A percentile compares a stretch with the other conserved stretches of the same genome.
phyloP scores from a whole-genome alignment of 805 yeast genomes.

The Saturnispora halmiae region DNA sequence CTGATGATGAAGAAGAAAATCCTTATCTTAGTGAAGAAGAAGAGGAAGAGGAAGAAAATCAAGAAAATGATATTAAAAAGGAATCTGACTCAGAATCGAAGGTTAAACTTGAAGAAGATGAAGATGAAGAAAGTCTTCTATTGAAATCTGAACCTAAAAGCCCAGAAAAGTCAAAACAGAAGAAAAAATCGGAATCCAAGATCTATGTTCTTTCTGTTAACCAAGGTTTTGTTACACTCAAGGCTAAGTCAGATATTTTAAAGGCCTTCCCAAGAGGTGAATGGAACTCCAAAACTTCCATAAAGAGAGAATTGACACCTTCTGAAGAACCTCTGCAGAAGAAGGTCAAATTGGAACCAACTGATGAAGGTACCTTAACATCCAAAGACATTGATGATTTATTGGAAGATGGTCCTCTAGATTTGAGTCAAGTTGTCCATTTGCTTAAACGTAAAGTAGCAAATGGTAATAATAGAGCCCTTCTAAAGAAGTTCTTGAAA shows the following conservation, averaged over 20 bases:
- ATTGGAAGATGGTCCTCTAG: conserved; percentile 45
- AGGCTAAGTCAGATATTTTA: conserved; percentile 53
- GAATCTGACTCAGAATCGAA: not conserved
- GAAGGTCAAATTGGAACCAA: conserved; percentile 21
- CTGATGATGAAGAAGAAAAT: conserved; percentile 61
- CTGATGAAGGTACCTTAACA: conserved; percentile 27
- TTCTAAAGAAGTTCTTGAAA: conserved; percentile 38
- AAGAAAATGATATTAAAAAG: conserved; percentile 26
- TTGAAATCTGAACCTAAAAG: not conserved
- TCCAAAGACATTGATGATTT: conserved; percentile 63
- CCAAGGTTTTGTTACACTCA: conserved; percentile 52
- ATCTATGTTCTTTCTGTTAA: conserved; percentile 35
- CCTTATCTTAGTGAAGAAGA: conserved; percentile 75
- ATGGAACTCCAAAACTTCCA: conserved; percentile 62
- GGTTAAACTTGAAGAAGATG: conserved; percentile 15
- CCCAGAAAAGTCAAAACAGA: conserved; percentile 7
- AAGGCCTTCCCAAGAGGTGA: conserved; percentile 66
- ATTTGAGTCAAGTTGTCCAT: conserved; percentile 47
- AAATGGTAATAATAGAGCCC: conserved; percentile 49
- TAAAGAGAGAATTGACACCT: conserved; percentile 22
- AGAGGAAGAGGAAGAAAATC: conserved; percentile 37
- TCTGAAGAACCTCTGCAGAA: conserved; percentile 22
- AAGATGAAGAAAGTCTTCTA: conserved; percentile 6
- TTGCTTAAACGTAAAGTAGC: conserved; percentile 54
- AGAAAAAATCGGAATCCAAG: conserved; percentile 11